Evolutionary conservation across 192 early-diverging fungal genomes (phyloP), one percentile per base, ranked within the genome.

Genomic region (Coemansia sp.): DNA sequence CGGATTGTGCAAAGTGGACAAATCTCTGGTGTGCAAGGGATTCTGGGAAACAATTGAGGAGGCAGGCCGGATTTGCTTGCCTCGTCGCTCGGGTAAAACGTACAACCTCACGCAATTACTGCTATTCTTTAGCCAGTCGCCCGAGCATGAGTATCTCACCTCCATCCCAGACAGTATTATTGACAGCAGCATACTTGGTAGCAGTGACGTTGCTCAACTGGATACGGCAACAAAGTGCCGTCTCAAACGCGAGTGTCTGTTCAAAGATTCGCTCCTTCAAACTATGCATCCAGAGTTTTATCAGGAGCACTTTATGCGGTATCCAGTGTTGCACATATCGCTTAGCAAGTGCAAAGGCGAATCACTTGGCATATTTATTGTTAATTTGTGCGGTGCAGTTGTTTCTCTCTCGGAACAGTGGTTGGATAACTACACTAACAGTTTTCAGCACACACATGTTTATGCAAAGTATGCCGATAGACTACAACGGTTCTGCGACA

Each of bases 51-150:
- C 56, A 0, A 56, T 73, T 17, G 57, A 51, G 1, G 20, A 73
- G 3, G 76, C 71, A 18, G 70, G 60, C 10, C 66, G 70, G 10
- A 64, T 79, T 5, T 73, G 76, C 20, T 31, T 79, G 20, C 76
- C 76, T 0, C 63, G 70, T 8, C 69, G 67, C 17, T 79, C 70
- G 3, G 67, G 76, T 3, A 79, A 79, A 50, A 79, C 76, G 0
- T 79, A 79, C 52, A 79, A 79, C 44, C 53, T 79, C 56, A 79
- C 70, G 0, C 70, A 73, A 49, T 56, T 79, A n/a, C 48, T 72
- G 48, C 28, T 79, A 18, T 79, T 73, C 60, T 79, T 72, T 31
- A 79, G 76, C 53, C 23, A 24, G 31, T 53, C 52, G 0, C 70
- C 58, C 0, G 76, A 73, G 40, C 37, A 62, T 0, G 64, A 25